Evolutionary conservation across 2,329 filamentous ascomycete genomes (phyloP).

Genomic region (Paracorniculantispora psalliotae): DNA sequence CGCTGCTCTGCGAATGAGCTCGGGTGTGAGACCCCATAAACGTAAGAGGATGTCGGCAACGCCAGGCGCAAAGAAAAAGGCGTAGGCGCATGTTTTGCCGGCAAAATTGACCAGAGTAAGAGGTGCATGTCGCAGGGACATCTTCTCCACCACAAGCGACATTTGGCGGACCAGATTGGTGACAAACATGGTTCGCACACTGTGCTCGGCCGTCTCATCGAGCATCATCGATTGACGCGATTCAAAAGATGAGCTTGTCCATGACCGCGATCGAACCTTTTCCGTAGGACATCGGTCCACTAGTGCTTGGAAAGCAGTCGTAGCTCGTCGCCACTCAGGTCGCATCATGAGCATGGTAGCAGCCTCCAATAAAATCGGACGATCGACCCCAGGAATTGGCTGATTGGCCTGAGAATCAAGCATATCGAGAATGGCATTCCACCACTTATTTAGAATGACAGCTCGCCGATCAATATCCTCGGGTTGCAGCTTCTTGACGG

Average conservation of each 20-base stretch:
- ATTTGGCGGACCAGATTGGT: slow-evolving; percentile 79
- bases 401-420: slow-evolving; percentile 64
- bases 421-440: slow-evolving; percentile 76
- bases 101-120: slow-evolving; percentile 74
- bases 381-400: slow-evolving; percentile 76
- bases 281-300: slow-evolving; percentile 49
- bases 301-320: slow-evolving; percentile 61
- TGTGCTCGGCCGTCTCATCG: slow-evolving; percentile 72
- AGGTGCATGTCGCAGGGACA: slow-evolving; percentile 68
- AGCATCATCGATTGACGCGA: slow-evolving; percentile 56
- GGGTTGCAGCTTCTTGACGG: slow-evolving; percentile 58
- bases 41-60: slow-evolving; percentile 78
- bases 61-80: slow-evolving; percentile 87
- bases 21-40: slow-evolving; percentile 69
- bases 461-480: slow-evolving; percentile 80
- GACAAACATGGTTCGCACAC: slow-evolving; percentile 80
- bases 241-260: slow-evolving; percentile 53
- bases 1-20: slow-evolving; percentile 65
- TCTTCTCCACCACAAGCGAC: slow-evolving; percentile 80
- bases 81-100: slow-evolving; percentile 86
- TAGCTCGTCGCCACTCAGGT: slow-evolving; percentile 77
- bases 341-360: slow-evolving; percentile 80
- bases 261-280: slow-evolving; percentile 39
- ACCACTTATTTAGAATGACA: slow-evolving; percentile 85
- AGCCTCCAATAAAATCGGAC: slow-evolving; percentile 73